Evolutionary conservation across 306 rosid genomes (phyloP), one percentile per base, ranked within the genome.

Genomic region (Sesbania bispinosa): DNA sequence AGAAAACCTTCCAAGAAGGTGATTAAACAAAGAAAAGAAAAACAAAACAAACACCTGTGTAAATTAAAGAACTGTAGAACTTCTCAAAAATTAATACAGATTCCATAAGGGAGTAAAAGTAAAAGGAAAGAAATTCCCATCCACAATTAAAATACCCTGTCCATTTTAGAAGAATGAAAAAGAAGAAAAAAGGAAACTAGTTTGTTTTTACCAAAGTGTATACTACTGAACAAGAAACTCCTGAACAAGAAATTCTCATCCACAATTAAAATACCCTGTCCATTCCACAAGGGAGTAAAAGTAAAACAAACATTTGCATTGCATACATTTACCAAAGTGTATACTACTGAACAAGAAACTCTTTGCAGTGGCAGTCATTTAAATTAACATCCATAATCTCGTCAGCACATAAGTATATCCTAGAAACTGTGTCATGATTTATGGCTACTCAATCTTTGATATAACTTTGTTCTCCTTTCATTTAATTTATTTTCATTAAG

Each of bases 1-100:
- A 73, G 85, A 93, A 88, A 71, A 81, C 96, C 98, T 93, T 79
- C 88, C 85, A 82, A 67, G 75, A 59, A 82, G 78, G 67, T 27
- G 72, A 81, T 26, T 71, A 61, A 68, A 55, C 71, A 19, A 64
- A 32, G 3, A 14, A 21, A 50, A 60, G 35, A 23, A 57, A 48
- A 41, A 59, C 32, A 43, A 53, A 51, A 62, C 66, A 54, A 69
- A 75, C 41, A 47, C 19, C 69, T 65, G 67, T n/a, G 82, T 79
- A 61, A 83, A 85, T 77, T 50, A 39, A 67, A 27, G 75, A 76
- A 73, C 33, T 58, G 52, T 19, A 7, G 20, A 68, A 67, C 68
- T 69, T 20, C 26, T 62, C 4, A 62, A 51, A 57, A 32, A 38
- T 63, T 15, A 67, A 58, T n/a, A 51, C 8, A 60, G 7, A 45